Conservation (phyloP, 2,329 filamentous ascomycete species). For the Leptodontidium sp. region DNA sequence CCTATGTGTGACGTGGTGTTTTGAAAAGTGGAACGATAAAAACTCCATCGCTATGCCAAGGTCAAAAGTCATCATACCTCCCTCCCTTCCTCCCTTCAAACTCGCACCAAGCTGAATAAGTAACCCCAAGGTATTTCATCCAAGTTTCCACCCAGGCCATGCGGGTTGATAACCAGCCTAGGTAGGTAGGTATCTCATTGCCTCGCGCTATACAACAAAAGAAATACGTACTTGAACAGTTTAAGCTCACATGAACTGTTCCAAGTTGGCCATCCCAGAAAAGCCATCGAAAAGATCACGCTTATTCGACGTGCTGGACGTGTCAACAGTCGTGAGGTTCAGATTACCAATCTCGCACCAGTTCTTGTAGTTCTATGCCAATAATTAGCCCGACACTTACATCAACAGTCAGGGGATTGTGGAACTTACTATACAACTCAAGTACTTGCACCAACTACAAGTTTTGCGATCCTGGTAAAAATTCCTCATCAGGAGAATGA, state of each 20-base stretch:
- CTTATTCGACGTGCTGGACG: conserved; percentile 28
- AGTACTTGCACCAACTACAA: conserved; percentile 93
- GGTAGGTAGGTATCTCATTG: not conserved
- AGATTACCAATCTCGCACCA: conserved; percentile 65
- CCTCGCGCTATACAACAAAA: not conserved
- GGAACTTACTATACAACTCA: conserved; percentile 86
- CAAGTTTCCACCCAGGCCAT: too few relatives aligned
- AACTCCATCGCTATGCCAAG: conserved; percentile 41
- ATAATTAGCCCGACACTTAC: conserved; percentile 50
- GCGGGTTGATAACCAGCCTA: too few relatives aligned
- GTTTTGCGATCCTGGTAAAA: conserved; percentile 83
- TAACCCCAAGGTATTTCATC: not conserved
- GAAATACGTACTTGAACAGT: not conserved
- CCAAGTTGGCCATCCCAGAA: conserved; percentile 38
- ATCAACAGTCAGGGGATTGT: not conserved
- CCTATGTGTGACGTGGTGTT: not conserved
- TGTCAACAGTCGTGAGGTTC: conserved; percentile 33
- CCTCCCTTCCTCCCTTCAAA: not conserved
- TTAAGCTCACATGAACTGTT: conserved; percentile 12
- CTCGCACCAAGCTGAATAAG: not conserved
- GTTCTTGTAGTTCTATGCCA: conserved; percentile 74
- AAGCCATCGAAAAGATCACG: conserved; percentile 40
- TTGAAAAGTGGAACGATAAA: conserved; percentile 7
- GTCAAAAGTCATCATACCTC: conserved; percentile 11
- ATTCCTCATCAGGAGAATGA: conserved; percentile 87